Conservation (phyloP, 2,329 filamentous ascomycete species). For the Clarireedia sp. region DNA sequence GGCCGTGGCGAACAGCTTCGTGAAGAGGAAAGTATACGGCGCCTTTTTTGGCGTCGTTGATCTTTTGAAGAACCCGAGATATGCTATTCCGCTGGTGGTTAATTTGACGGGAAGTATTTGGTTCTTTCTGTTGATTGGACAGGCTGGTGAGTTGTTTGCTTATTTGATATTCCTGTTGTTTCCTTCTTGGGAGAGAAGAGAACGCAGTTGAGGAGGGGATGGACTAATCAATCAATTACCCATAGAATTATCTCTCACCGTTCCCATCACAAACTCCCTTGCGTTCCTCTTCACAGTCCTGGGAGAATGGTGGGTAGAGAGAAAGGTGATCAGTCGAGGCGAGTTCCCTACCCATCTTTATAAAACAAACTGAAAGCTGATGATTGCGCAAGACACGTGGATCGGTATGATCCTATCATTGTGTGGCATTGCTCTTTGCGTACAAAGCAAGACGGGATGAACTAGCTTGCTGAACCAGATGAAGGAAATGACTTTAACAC, state of each 20-base stretch:
- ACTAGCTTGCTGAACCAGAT: not conserved
- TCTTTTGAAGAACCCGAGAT: slow-evolving; percentile 70
- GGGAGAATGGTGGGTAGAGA: slow-evolving; percentile 91
- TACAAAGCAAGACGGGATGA: slow-evolving; percentile 51
- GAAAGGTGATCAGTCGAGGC: slow-evolving; percentile 81
- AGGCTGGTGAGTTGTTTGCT: slow-evolving; percentile 59
- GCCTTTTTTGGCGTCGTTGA: slow-evolving; percentile 70
- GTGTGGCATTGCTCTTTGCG: slow-evolving; percentile 74
- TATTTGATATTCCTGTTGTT: not conserved
- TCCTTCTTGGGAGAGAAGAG: not conserved
- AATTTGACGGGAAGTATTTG: slow-evolving; percentile 91
- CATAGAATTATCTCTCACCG: slow-evolving; percentile 83
- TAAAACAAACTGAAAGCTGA: no score
- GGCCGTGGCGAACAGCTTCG: slow-evolving; percentile 47
- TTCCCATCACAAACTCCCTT: slow-evolving; percentile 88
- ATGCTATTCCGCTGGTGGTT: slow-evolving; percentile 74
- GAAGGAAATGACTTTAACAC: not conserved
- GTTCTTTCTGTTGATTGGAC: slow-evolving; percentile 92
- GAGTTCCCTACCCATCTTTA: slow-evolving; percentile 25
- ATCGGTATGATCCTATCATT: slow-evolving; percentile 74
- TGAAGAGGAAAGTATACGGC: slow-evolving; percentile 54
- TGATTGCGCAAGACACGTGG: slow-evolving; percentile 57
- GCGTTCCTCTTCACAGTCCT: slow-evolving; percentile 94
- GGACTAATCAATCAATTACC: not conserved
- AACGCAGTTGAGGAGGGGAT: not conserved